Base-by-base conservation (phyloP, 2,329 filamentous ascomycete genomes). In the Periglandula ipomoeae region DNA sequence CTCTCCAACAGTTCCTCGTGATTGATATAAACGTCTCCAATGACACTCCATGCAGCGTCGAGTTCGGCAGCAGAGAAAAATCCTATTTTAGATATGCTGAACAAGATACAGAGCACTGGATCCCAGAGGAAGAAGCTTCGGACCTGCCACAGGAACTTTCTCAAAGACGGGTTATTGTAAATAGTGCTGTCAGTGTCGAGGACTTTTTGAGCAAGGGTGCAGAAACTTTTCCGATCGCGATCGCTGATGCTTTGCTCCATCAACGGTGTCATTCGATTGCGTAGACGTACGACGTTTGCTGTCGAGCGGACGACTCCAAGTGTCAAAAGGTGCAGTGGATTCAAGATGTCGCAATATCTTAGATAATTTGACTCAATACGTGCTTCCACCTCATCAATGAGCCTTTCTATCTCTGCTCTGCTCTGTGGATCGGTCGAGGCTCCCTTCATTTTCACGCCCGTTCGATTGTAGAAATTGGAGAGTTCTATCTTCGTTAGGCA, bases 311-410 rank as follows among this genome's bases (percentile, higher is more conserved):
- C 61, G 15, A 61, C 44, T 40, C 55, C 53, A 19, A 60, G 53
- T 11, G 60, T 59, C 24, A 65, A 41, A 56, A 57, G 48, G 45
- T 73, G 70, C 1, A 70, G 48, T 0, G 69, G 69, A 17, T 66
- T 61, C 11, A 66, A 52, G 2, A 70, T 59, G 46, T 74, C 69
- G 55, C 69, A 72, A 52, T 72, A 71, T 4, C 69, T 62, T 9
- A 73, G 57, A 46, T 65, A 72, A 8, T 65, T 69, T 32, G 62
- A 59, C 47, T 73, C 70, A 20, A 73, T 55, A 4, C 56, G 58
- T 2, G 56, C 56, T 49, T 76, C 71, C 5, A 74, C 64, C 34
- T 69, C 65, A 24, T 62, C 55, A n/a, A 65, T 57, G 13, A 72
- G 62, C 19, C 41, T 27, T 7, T 61, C 59, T 0, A 63, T 61